Percentiles rank a stretch among this genome's conserved stretches.
Evolutionary conservation across 2,329 filamentous ascomycete genomes (phyloP).

Genomic region (Xylariaceae sp.): DNA sequence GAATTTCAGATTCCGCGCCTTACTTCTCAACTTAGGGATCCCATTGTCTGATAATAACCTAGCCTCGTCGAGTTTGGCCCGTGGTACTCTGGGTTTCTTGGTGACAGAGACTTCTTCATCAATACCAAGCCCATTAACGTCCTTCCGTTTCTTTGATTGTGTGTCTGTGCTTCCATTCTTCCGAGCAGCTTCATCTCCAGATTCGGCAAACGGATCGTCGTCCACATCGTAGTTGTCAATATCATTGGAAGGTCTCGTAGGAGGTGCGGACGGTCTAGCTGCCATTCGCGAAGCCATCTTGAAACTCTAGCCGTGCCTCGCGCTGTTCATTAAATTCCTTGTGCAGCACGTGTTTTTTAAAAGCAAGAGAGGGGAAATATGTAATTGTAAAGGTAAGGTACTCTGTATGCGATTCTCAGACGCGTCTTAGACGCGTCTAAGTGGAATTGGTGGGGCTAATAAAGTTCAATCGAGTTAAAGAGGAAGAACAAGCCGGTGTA

Average conservation of each 20-base stretch:
- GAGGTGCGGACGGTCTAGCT: constrained; percentile 24
- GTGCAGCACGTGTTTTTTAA: no score
- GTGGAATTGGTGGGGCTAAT: constrained; percentile 22
- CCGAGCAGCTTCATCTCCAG: constrained; percentile 48
- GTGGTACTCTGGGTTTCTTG: constrained; percentile 74
- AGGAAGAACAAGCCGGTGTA: no score
- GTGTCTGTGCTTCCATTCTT: constrained; percentile 27
- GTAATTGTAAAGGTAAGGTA: no score
- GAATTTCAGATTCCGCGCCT: constrained; percentile 75
- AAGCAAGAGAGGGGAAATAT: no score
- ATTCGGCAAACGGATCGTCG: constrained; percentile 55
- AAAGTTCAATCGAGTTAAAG: no score
- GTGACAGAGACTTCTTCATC: constrained; percentile 85
- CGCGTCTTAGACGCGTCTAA: constrained; percentile 25
- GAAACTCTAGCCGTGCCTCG: no score
- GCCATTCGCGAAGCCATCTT: constrained; percentile 42
- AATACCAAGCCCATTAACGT: constrained; percentile 69
- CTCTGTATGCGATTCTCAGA: background rate
- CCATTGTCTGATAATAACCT: constrained; percentile 84
- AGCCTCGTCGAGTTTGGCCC: constrained; percentile 86
- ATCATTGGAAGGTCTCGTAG: constrained; percentile 63
- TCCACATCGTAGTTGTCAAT: constrained; percentile 80
- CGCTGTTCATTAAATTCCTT: no score
- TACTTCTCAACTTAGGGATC: constrained; percentile 79
- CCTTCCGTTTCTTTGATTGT: constrained; percentile 56